Evolutionary conservation across 768 basidiomycete genomes (phyloP), one percentile per base, ranked within the genome.

Genomic region (Tricholoma saponaceum): DNA sequence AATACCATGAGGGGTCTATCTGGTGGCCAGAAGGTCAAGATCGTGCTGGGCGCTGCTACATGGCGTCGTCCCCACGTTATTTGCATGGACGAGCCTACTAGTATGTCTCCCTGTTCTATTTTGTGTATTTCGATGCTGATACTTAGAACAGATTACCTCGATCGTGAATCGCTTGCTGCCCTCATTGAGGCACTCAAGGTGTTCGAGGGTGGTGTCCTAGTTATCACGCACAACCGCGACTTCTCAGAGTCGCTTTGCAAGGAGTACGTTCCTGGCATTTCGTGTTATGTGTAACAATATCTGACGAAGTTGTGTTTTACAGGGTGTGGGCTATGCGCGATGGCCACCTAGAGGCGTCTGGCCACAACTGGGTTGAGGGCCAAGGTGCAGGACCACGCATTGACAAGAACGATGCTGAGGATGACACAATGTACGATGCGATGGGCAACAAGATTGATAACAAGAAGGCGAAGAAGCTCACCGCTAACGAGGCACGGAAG

Each of bases 321-420:
- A 79, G 78, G 79, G 95, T 98, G 41, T 98, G 97, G 97, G 96
- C 97, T 39, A 99, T 98, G 97, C 87, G 90, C 52, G 93, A 98
- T 71, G 97, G 97, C 68, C 87, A 80, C 66, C 86, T 98, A 62
- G 93, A 95, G 79, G 94, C 96, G 5, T 98, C 95, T 44, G 95
- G 95, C 60, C 94, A 96, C 83, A 96, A 97, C 84, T 97, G 95
- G 96, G 94, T 97, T 69, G 97, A 98, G 76, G 97, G 97, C 50
- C 97, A 99, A 74, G 97, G 97, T 56, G 82, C 93, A 18, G 96
- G 96, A 10, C 74, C 94, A 44, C 87, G 95, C 58, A 98, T 99
- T 66, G 97, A 97, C 83, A 90, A 94, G 85, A 84, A 84, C 68
- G 90, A 84, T 5, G 95, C 88, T 51, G 92, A 92, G 64, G 95